Percentiles rank a stretch among this genome's conserved stretches.
Conservation (phyloP, 176 grass and related monocot genomes). For the Zea luxurians region DNA sequence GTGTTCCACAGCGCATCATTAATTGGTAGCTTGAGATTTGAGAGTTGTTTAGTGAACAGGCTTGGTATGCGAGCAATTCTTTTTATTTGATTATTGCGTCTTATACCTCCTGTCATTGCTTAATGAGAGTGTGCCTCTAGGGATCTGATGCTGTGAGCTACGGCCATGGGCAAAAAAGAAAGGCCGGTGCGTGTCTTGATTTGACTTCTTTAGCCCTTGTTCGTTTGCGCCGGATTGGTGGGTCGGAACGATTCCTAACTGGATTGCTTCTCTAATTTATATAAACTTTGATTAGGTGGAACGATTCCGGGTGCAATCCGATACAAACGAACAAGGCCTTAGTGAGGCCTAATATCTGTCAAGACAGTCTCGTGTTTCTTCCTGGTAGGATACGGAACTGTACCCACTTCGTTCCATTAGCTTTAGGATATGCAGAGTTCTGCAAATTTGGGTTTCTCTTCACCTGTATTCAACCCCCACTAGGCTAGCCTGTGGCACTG, state of each 20-base stretch:
- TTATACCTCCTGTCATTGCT: conserved; percentile 20
- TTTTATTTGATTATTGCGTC: conserved; percentile 20
- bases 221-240: no score
- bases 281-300: conserved; percentile 31
- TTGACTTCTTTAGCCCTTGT: conserved; percentile 14
- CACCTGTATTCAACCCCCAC: no score
- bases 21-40: neutral
- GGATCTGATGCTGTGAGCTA: conserved; percentile 41
- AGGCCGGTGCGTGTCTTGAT: conserved; percentile 22
- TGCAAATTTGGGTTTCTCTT: neutral
- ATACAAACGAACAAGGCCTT: no score
- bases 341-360: neutral
- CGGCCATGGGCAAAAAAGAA: neutral
- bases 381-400: conserved; percentile 16
- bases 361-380: conserved; percentile 26
- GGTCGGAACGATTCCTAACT: no score
- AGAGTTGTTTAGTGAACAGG: conserved; percentile 26
- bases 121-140: conserved; percentile 26
- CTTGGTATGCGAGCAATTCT: neutral
- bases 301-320: no score
- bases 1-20: neutral
- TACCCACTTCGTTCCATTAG: neutral
- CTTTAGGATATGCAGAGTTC: conserved; percentile 2
- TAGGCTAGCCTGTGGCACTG: no score
- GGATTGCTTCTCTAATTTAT: no score